phyloP scores from a whole-genome alignment of 1,284 basidiomycete genomes.

The Papiliotrema nemorosa region DNA sequence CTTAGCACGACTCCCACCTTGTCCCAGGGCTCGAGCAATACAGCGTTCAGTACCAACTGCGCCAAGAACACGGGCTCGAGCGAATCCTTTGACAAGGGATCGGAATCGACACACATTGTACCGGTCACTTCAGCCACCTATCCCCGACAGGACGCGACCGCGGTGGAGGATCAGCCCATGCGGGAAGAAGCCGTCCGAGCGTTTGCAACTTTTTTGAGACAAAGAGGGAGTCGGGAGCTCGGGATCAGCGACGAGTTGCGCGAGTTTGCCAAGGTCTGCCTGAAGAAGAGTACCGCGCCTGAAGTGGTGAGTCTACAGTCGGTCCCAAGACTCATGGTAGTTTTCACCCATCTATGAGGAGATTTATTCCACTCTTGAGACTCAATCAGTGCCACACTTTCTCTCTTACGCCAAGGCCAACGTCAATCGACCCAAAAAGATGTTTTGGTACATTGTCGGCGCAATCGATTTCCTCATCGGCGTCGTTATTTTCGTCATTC shows the following conservation, averaged over 20 bases:
- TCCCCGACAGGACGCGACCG: too few species aligned
- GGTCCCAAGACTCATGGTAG: slow-evolving; percentile 11
- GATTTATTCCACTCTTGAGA: slow-evolving; percentile 30
- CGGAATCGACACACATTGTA: neutral
- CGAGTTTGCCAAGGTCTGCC: slow-evolving; percentile 16
- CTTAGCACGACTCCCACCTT: neutral
- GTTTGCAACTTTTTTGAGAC: slow-evolving; percentile 32
- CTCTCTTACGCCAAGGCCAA: slow-evolving; percentile 29
- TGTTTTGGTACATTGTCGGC: slow-evolving; percentile 40
- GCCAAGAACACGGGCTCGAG: too few species aligned
- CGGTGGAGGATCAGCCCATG: slow-evolving; percentile 29
- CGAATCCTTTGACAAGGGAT: neutral
- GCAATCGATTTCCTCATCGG: slow-evolving; percentile 26
- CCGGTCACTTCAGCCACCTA: neutral
- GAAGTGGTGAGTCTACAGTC: slow-evolving; percentile 25
- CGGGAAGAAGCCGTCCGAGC: slow-evolving; percentile 29
- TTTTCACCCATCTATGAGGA: slow-evolving; percentile 39
- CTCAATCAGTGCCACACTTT: slow-evolving; percentile 35
- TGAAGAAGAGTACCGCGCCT: slow-evolving; percentile 30
- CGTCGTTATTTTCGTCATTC: slow-evolving; percentile 26
- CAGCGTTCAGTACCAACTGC: too few species aligned
- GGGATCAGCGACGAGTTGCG: slow-evolving; percentile 36
- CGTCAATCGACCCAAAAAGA: slow-evolving; percentile 34
- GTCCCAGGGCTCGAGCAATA: too few species aligned
- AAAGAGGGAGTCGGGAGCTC: slow-evolving; percentile 31